Base-by-base conservation (phyloP, 176 grass and related monocot species). In the Miscanthus lutarioriparius region DNA sequence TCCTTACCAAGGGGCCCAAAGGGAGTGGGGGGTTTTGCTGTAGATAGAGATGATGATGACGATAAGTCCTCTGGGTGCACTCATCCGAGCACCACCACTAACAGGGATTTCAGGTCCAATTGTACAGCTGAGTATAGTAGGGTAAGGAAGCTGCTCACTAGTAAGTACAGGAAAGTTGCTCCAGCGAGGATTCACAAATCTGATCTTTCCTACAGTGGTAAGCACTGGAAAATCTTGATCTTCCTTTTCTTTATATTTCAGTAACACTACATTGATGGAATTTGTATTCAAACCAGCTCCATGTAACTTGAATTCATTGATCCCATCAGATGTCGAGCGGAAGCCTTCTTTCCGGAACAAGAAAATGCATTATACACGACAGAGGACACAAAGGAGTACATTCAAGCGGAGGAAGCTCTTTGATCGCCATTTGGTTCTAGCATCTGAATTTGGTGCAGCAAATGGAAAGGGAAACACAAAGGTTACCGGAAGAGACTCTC, bases 11-110 rank as follows among this genome's bases (percentile, higher is more conserved):
- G 84, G 83, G 76, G 25, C 10, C 65, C 80, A 8, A 95, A 92
- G 59, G 88, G 82, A 73, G 75, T 80, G 25, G 74, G 41, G 22
- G 81, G 81, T 39, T 36, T 63, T 86, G 65, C 80, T 87, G 83
- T 88, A 86, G 86, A 92, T 94, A 91, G 87, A 84, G 89, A 96
- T 90, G 87, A 90, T 51, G 97, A 91, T 13, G 97, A 99, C 77
- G 90, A 96, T 30, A 90, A 87, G 77, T 96, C 93, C 69, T 99
- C 93, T 68, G 93, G 89, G 77, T 99, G 93, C 86, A 99, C 91
- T 25, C 85, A 95, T 82, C 83, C 93, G 26, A 91, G 86, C 88
- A 84, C 83, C 64, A 16, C 84, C 43, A 88, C 85, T 86, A 92
- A 85, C 79, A 88, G 82, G 81, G 88, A 53, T 56, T 96, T 89